Percentiles rank a stretch among this genome's conserved stretches.
phyloP scores from a whole-genome alignment of 108 stramenopile species.

The Cyclostephanos tholiformis region DNA sequence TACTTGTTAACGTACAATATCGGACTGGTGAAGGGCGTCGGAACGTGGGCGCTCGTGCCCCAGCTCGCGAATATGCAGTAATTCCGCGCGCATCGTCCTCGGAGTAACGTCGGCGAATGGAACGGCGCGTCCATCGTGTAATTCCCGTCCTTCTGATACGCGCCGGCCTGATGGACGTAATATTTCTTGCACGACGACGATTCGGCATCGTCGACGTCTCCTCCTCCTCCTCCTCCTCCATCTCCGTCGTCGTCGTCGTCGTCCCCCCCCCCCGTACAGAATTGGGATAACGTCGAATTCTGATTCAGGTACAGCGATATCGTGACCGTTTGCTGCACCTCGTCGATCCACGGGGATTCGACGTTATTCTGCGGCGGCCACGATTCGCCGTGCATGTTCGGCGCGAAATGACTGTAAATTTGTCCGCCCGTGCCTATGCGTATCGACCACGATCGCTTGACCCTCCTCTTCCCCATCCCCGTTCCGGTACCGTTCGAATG shows the following conservation, averaged over 20 bases:
- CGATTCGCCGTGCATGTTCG: constrained; percentile 24
- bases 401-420: constrained; percentile 26
- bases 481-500: no score
- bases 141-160: constrained; percentile 15
- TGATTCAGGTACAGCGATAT: constrained; percentile 12
- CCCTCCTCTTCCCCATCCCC: no score
- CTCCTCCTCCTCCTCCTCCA: no score
- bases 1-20: constrained; percentile 33
- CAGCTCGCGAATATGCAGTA: constrained; percentile 24
- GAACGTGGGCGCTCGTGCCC: constrained; percentile 28
- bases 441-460: constrained; percentile 22
- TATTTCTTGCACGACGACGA: constrained; percentile 1
- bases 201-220: background rate
- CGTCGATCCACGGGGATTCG: constrained; percentile 27
- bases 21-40: constrained; percentile 13
- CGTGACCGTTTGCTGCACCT: constrained; percentile 25
- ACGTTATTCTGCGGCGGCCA: constrained; percentile 26
- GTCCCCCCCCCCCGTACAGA: background rate
- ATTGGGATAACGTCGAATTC: background rate
- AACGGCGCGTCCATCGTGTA: constrained; percentile 12
- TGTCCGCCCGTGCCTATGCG: constrained; percentile 24
- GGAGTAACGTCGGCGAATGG: constrained; percentile 12
- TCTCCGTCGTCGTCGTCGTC: background rate
- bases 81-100: constrained; percentile 7
- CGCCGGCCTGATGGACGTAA: constrained; percentile 37